phyloP scores from a whole-genome alignment of 78 protist species.

The Dictyostelium purpureum region DNA sequence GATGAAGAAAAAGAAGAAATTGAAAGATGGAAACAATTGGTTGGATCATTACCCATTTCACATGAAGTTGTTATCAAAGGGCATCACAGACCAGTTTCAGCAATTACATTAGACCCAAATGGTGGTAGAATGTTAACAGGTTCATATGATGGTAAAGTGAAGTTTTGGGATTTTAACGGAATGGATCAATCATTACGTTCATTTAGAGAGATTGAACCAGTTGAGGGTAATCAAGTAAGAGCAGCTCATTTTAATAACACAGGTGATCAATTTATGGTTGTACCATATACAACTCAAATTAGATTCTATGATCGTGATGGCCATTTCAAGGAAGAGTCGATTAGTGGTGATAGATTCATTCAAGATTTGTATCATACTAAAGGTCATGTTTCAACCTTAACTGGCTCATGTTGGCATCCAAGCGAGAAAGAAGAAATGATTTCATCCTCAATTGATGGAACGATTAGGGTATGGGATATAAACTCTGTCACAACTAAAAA shows the following conservation, averaged over 20 bases:
- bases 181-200: conserved; percentile 81
- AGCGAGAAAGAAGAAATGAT: conserved; percentile 13
- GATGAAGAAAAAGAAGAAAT: conserved; percentile 54
- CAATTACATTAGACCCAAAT: conserved; percentile 76
- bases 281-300: conserved; percentile 61
- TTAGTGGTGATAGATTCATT: conserved; percentile 85
- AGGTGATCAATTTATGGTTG: conserved; percentile 46
- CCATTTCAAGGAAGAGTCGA: conserved; percentile 41
- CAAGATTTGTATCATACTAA: conserved; percentile 81
- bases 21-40: conserved; percentile 43
- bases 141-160: conserved; percentile 74
- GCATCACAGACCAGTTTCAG: conserved; percentile 69
- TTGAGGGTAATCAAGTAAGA: conserved; percentile 69
- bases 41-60: conserved; percentile 62
- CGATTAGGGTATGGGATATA: conserved; percentile 85
- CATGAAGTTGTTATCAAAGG: conserved; percentile 51
- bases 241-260: conserved; percentile 30
- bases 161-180: conserved; percentile 87
- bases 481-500: conserved; percentile 34
- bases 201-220: conserved; percentile 84
- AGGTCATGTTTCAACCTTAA: conserved; percentile 74
- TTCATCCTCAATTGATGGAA: conserved; percentile 77
- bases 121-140: conserved; percentile 87
- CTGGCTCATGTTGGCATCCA: conserved; percentile 75
- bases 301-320: conserved; percentile 85